Evolutionary conservation across 306 rosid species (phyloP), one percentile per base, ranked within the genome.

Genomic region (Cajanus cajan): DNA sequence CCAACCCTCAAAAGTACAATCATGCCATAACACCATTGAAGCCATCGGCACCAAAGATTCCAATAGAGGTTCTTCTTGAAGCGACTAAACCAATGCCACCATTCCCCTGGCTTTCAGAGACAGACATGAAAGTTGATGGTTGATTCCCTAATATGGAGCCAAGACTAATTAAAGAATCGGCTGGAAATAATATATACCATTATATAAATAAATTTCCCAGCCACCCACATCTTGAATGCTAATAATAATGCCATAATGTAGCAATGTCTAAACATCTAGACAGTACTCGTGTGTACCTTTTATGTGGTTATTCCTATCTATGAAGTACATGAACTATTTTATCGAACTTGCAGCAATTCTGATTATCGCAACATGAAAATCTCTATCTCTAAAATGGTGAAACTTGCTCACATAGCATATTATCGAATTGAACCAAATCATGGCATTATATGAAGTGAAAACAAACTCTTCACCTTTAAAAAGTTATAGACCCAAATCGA

Each of bases 51-150:
- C 92, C 92, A 83, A 76, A 86, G 77, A 82, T 88, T 40, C 77
- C 91, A 15, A 79, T 40, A 9, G 92, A 90, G 73, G 83, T 68
- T 45, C 85, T 91, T 65, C 82, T 87, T 44, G 86, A 90, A 61
- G 95, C 95, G 82, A 88, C 93, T 63, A 75, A 85, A 74, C 92
- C 88, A 83, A 69, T n/a, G 12, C 84, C 76, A 43, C 89, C 97
- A 50, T 88, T 89, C 86, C 82, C 87, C 10, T 94, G 97, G 98
- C 84, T 84, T 31, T 64, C 81, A 43, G 89, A 86, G 71, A 89
- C 96, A 31, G 97, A 90, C 76, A 83, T 83, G 90, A 85, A 85
- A 71, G 85, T 93, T 43, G 92, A 83, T 50, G 92, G 86, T 39
- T 85, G 72, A 78, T 45, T 75, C 64, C 57, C 78, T 43, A 25